Evolutionary conservation across 208 protist species (phyloP).

Genomic region (Tritrichomonas musculus): DNA sequence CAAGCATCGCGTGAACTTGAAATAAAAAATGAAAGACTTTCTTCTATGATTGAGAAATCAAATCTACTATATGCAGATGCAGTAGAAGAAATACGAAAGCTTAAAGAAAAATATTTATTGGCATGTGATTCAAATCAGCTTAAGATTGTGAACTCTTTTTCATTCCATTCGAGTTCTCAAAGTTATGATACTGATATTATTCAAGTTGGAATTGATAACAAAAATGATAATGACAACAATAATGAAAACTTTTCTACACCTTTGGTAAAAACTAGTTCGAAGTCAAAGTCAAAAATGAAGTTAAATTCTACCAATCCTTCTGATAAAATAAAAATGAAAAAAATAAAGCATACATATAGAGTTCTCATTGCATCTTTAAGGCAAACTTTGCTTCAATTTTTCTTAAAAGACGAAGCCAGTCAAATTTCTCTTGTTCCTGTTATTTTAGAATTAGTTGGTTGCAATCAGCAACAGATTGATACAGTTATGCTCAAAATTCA

Average conservation of each 20-base stretch:
- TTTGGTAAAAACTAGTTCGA: background rate
- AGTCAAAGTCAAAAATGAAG: background rate
- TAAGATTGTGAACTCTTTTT: background rate
- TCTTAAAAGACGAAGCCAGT: background rate
- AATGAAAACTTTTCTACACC: too few species aligned
- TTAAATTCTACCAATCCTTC: background rate
- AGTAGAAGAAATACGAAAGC: background rate
- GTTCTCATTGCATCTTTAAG: background rate
- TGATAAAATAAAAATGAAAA: too few species aligned
- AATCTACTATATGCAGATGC: background rate
- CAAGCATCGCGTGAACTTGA: background rate
- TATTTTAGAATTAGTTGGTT: background rate
- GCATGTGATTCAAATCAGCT: background rate
- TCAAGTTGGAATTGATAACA: background rate
- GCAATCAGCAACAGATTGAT: background rate
- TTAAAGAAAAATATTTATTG: too few species aligned
- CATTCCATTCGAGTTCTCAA: too few species aligned
- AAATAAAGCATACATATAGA: too few species aligned
- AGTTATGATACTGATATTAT: background rate
- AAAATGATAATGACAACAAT: too few species aligned
- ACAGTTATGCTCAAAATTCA: background rate
- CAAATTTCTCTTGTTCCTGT: background rate
- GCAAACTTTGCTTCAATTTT: background rate
- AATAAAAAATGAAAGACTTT: background rate
- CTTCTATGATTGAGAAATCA: background rate